These are phyloP conservation scores for Lathyrus tuberosus DNA, from an alignment of 306 rosid genomes.

Conservation along the genomic window DNA sequence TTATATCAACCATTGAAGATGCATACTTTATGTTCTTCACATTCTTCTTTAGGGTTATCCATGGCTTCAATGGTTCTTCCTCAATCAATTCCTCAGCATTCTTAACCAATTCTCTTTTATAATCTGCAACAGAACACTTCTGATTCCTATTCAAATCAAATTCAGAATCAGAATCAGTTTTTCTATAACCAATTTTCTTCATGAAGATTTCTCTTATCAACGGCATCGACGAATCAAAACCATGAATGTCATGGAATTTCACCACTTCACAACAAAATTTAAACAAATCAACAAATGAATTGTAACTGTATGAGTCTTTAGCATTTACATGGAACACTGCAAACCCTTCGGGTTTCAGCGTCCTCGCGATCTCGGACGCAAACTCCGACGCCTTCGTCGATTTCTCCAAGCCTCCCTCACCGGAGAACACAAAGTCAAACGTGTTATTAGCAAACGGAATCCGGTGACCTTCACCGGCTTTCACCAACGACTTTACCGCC, in stretches of 20 bases:
- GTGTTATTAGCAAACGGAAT: constrained; percentile 58
- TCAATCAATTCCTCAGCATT: constrained; percentile 70
- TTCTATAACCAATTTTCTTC: constrained; percentile 41
- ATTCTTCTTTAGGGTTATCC: constrained; percentile 85
- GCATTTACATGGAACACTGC: constrained; percentile 83
- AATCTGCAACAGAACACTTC: constrained; percentile 63
- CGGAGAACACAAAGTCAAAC: constrained; percentile 80
- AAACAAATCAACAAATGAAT: constrained; percentile 79
- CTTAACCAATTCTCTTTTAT: constrained; percentile 56
- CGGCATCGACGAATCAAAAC: constrained; percentile 68
- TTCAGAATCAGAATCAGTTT: constrained; percentile 16
- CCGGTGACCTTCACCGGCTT: constrained; percentile 55
- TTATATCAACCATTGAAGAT: constrained; percentile 80
- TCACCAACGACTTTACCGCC: constrained; percentile 64
- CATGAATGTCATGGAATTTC: constrained; percentile 58
- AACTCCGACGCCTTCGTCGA: constrained; percentile 49
- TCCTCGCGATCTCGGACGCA: constrained; percentile 65
- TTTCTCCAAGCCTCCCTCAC: constrained; percentile 56
- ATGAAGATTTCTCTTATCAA: constrained; percentile 60
- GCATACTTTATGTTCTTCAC: constrained; percentile 74
- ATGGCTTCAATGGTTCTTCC: constrained; percentile 87
- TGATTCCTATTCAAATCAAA: constrained; percentile 26
- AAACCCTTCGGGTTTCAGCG: constrained; percentile 83
- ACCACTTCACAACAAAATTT: constrained; percentile 65
- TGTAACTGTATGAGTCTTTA: constrained; percentile 79